Conservation (phyloP, 1,139 yeast species). For the Geotrichum europaeum region DNA sequence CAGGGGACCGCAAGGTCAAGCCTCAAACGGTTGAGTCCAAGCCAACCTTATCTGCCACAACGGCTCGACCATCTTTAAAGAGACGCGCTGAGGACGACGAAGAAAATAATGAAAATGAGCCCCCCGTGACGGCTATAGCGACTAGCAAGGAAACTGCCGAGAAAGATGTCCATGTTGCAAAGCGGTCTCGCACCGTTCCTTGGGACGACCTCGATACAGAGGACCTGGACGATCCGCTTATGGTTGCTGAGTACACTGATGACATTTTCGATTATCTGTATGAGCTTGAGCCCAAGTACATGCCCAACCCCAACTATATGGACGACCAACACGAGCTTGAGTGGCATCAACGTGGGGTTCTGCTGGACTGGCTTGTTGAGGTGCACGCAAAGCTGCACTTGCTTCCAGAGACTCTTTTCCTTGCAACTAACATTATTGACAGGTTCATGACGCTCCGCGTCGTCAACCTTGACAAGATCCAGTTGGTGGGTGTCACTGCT, state of each 20-base stretch:
- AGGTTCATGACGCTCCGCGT: constrained; percentile 75
- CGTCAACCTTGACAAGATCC: constrained; percentile 79
- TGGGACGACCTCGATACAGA: constrained; percentile 94
- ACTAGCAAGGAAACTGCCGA: background rate
- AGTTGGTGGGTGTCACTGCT: constrained; percentile 84
- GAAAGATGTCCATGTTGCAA: constrained; percentile 29
- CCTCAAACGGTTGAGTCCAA: background rate
- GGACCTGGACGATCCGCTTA: constrained; percentile 84
- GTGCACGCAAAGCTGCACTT: constrained; percentile 83
- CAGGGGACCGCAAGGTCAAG: no score
- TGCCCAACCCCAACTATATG: constrained; percentile 74
- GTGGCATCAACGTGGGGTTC: constrained; percentile 80
- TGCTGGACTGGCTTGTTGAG: constrained; percentile 93
- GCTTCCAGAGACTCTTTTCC: constrained; percentile 82
- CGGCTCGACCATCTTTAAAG: background rate
- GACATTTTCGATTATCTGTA: constrained; percentile 81
- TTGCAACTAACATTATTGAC: constrained; percentile 88
- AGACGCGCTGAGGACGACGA: background rate
- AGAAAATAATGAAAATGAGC: background rate
- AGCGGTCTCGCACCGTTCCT: constrained; percentile 25
- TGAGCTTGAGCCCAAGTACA: constrained; percentile 64
- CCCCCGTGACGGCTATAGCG: background rate
- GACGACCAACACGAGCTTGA: constrained; percentile 68
- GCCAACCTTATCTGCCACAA: background rate
- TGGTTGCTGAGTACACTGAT: constrained; percentile 89